phyloP scores from a whole-genome alignment of 176 grass and related monocot species.

The Canna indica region DNA sequence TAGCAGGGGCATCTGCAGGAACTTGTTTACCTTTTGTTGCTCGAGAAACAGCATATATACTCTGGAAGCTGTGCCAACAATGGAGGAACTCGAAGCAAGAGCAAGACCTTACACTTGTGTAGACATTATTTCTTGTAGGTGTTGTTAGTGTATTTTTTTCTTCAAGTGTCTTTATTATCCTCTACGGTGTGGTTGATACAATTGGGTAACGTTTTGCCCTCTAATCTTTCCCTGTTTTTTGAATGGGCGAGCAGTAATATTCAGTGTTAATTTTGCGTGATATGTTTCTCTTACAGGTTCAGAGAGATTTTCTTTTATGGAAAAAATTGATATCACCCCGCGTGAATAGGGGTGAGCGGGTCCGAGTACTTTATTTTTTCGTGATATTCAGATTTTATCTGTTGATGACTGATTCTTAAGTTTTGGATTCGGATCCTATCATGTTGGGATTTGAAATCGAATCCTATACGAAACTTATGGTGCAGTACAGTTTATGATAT shows the following conservation, averaged over 20 bases:
- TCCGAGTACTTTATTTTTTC: too few relatives aligned
- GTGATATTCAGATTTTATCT: too few relatives aligned
- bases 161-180: neutral
- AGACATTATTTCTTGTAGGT: conserved; percentile 67
- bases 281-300: too few relatives aligned
- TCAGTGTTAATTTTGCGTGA: too few relatives aligned
- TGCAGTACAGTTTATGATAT: too few relatives aligned
- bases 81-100: conserved; percentile 66
- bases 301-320: too few relatives aligned
- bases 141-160: conserved; percentile 49
- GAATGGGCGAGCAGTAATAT: neutral
- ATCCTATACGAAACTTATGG: too few relatives aligned
- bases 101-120: conserved; percentile 57
- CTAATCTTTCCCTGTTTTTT: neutral
- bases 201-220: neutral
- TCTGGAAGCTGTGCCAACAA: conserved; percentile 60
- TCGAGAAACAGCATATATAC: conserved; percentile 32
- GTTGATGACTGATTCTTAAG: too few relatives aligned
- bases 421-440: too few relatives aligned
- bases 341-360: too few relatives aligned
- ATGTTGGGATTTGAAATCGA: too few relatives aligned
- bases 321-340: too few relatives aligned
- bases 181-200: neutral
- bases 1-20: conserved; percentile 68
- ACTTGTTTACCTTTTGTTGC: conserved; percentile 61